Percentiles rank a stretch among this genome's conserved stretches.
Evolutionary conservation across 2,329 filamentous ascomycete species (phyloP).

Genomic region (Colletotrichum euphorbiae): DNA sequence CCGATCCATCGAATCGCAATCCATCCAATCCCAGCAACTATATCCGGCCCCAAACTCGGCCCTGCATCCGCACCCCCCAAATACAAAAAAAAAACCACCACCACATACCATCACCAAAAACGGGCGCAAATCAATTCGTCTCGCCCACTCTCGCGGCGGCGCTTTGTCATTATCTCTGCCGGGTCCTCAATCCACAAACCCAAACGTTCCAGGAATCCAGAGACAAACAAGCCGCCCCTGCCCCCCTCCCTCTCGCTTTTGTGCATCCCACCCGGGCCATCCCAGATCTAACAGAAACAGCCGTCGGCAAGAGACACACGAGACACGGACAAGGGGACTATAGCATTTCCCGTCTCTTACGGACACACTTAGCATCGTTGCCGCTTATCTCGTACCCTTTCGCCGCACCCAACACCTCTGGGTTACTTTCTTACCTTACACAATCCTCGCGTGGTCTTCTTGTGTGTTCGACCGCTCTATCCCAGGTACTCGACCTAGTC

Average conservation of each 20-base stretch:
- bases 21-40: conserved; percentile 37
- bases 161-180: conserved; percentile 35
- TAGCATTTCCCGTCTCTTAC: conserved; percentile 5
- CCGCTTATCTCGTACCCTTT: conserved; percentile 30
- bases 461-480: conserved; percentile 15
- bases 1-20: conserved; percentile 38
- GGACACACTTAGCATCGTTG: conserved; percentile 15
- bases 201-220: not conserved
- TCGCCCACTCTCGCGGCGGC: conserved; percentile 37
- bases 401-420: conserved; percentile 16
- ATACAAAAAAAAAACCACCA: conserved; percentile 19
- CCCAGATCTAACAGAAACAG: conserved; percentile 15
- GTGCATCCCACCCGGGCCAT: conserved; percentile 28
- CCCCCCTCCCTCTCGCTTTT: conserved; percentile 31
- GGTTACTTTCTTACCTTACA: conserved; percentile 13
- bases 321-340: conserved; percentile 1
- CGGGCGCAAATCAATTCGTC: conserved; percentile 38
- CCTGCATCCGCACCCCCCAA: conserved; percentile 19
- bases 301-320: not conserved
- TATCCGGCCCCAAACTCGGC: conserved; percentile 34
- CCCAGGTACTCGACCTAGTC: conserved; percentile 10
- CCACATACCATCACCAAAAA: conserved; percentile 38
- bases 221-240: not conserved
- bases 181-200: not conserved
- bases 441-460: conserved; percentile 25